Evolutionary conservation across 1,284 basidiomycete species (phyloP).

Genomic region (Trametes polyzona): DNA sequence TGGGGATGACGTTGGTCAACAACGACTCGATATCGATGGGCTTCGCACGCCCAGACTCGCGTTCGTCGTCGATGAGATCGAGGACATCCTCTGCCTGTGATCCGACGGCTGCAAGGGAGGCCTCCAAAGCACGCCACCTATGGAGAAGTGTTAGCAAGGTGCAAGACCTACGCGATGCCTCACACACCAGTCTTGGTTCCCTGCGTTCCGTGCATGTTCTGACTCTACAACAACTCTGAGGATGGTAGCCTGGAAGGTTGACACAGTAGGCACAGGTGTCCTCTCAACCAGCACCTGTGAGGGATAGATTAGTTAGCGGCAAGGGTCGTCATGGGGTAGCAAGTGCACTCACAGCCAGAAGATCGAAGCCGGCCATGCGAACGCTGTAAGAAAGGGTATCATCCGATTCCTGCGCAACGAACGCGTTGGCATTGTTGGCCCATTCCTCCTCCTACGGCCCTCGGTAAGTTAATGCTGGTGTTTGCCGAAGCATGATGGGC

Average conservation of each 20-base stretch:
- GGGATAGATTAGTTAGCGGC: not conserved
- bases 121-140: slow-evolving; percentile 92
- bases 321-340: not conserved
- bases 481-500: no score
- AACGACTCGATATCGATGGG: slow-evolving; percentile 80
- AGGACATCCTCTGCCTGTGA: slow-evolving; percentile 80
- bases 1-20: slow-evolving; percentile 80
- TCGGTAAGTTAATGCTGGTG: no score
- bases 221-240: slow-evolving; percentile 60
- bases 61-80: slow-evolving; percentile 78
- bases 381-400: slow-evolving; percentile 84
- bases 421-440: slow-evolving; percentile 87
- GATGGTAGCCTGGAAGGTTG: slow-evolving; percentile 62
- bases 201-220: slow-evolving; percentile 54
- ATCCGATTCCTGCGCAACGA: slow-evolving; percentile 95
- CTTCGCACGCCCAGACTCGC: slow-evolving; percentile 59
- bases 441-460: slow-evolving; percentile 82
- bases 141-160: not conserved
- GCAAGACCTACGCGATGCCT: not conserved
- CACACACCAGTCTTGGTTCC: slow-evolving; percentile 56
- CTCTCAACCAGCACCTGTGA: slow-evolving; percentile 75
- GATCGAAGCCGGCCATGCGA: slow-evolving; percentile 83
- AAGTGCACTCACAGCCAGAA: slow-evolving; percentile 72
- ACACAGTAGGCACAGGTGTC: slow-evolving; percentile 57
- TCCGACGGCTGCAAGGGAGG: slow-evolving; percentile 83